Percentiles rank a stretch among this genome's conserved stretches.
Evolutionary conservation across 208 protist genomes (phyloP).

Genomic region (Trypanosoma theileri): DNA sequence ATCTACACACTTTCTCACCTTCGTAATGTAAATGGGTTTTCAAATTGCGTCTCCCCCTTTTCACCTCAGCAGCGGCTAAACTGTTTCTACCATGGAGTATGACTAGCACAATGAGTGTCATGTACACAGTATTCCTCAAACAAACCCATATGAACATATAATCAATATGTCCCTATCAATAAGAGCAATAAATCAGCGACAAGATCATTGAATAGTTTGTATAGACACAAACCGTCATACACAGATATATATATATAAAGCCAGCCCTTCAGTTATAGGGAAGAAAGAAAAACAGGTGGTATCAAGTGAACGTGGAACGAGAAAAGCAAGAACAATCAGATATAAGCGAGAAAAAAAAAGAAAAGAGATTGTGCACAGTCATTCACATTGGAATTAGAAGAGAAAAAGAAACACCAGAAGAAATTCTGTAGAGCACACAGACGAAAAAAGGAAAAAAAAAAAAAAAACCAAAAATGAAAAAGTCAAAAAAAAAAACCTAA

Average conservation of each 20-base stretch:
- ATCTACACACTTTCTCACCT: too few relatives aligned
- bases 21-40: too few relatives aligned
- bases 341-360: neutral
- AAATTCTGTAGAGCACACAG: neutral
- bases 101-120: too few relatives aligned
- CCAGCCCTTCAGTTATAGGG: neutral
- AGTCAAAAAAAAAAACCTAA: neutral
- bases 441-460: conserved; percentile 2
- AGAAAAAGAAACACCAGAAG: neutral
- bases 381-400: neutral
- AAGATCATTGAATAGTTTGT: neutral
- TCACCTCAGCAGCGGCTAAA: too few relatives aligned
- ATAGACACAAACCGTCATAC: neutral
- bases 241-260: conserved; percentile 4
- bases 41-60: too few relatives aligned
- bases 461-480: neutral
- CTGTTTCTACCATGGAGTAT: too few relatives aligned
- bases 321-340: neutral
- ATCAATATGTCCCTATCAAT: conserved; percentile 1
- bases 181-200: conserved; percentile 10
- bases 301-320: neutral
- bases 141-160: neutral
- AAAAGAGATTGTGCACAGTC: neutral
- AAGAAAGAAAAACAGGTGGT: neutral
- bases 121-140: too few relatives aligned